A percentile compares a stretch with the other conserved stretches of the same genome.
These are phyloP conservation scores for Auricularia heimuer DNA, from an alignment of 768 basidiomycete species.

Conservation along the genomic window DNA sequence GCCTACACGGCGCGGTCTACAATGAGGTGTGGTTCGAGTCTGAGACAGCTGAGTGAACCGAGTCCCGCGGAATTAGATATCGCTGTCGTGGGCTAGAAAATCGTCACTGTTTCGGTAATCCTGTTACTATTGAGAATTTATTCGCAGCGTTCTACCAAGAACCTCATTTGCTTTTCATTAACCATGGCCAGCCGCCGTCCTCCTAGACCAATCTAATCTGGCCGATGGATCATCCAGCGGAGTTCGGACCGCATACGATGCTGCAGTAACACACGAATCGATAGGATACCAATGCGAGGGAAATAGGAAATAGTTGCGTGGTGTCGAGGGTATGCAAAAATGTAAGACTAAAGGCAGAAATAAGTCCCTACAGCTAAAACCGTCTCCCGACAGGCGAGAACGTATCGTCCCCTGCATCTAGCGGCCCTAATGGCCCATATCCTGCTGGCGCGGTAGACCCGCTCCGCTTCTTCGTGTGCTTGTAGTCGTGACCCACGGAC, in stretches of 20 bases:
- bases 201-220: too few species aligned
- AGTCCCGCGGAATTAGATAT: neutral
- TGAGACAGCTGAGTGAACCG: neutral
- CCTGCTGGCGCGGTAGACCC: conserved; percentile 18
- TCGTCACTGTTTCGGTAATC: neutral
- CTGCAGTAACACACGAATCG: neutral
- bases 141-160: too few species aligned
- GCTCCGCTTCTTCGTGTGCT: conserved; percentile 32
- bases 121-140: neutral
- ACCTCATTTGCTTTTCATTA: too few species aligned
- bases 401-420: conserved; percentile 23
- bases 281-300: neutral
- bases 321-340: conserved; percentile 1
- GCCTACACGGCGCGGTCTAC: neutral
- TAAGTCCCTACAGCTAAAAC: neutral
- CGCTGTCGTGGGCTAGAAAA: neutral
- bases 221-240: too few species aligned
- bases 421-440: conserved; percentile 41
- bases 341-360: neutral
- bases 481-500: conserved; percentile 24
- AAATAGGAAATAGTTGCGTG: neutral
- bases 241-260: neutral
- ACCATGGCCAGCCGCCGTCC: too few species aligned
- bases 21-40: neutral
- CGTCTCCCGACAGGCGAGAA: neutral